Evolutionary conservation across 164 flowering plant genomes (phyloP), one percentile per base, ranked within the genome.

Genomic region (Tetrastigma voinierianum): DNA sequence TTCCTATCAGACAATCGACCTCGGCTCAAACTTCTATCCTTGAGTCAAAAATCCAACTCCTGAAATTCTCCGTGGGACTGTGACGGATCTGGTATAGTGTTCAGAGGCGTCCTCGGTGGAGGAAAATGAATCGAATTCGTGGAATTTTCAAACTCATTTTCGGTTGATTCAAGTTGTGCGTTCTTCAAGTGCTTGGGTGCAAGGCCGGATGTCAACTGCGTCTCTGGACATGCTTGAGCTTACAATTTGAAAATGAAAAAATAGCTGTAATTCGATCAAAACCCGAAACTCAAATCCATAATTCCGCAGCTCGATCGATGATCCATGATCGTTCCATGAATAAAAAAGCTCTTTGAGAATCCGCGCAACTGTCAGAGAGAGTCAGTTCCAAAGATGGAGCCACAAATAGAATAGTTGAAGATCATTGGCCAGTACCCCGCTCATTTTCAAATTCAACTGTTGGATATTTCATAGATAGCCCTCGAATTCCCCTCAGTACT

Each of bases 11-110:
- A 57, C 9, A 40, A 4, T 19, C 72, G 53, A 67, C 32, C 18
- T 4, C 9, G 5, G 68, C 47, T 51, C 72, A 77, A 15, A 51
- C 15, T n/a, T 61, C 69, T 73, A 1, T 24, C 43, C 72, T 58
- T 77, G 16, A 70, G 68, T 78, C 72, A 18, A 53, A n/a, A 65
- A 3, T 70, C 80, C 2, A 45, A 56, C 9, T 73, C 80, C 0
- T 25, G 68, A 64, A 51, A 12, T 12, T 69, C 81, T 18, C 20
- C 56, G 15, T 46, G 79, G 66, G 6, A 57, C 64, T 83, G 90
- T 3, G 78, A 74, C 0, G 93, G 93, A 81, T 88, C 87, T 32
- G 79, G 78, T 2, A 88, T 86, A 0, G 83, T 9, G 67, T 83
- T 81, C 1, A 88, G 67, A 15, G 95, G 96, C 11, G 88, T 70